These are phyloP conservation scores for Podaxis sp. DNA, from an alignment of 768 basidiomycete species.

Conservation along the genomic window DNA sequence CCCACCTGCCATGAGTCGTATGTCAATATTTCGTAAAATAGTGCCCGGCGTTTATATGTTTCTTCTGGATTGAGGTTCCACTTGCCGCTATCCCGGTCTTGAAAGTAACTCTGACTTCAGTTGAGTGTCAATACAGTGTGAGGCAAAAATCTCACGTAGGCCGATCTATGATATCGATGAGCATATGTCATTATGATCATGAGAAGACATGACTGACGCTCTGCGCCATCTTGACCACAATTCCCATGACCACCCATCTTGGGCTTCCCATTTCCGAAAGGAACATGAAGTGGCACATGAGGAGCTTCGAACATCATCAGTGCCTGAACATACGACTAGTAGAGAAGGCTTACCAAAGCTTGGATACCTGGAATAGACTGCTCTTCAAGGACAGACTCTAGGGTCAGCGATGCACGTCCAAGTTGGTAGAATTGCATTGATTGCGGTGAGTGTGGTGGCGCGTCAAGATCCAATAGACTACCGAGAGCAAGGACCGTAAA, in stretches of 20 bases:
- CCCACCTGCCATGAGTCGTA: constrained; percentile 73
- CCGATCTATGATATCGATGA: constrained; percentile 45
- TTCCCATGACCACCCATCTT: constrained; percentile 70
- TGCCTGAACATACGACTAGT: constrained; percentile 7
- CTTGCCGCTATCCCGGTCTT: constrained; percentile 68
- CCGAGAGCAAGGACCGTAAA: constrained; percentile 69
- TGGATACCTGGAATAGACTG: constrained; percentile 64
- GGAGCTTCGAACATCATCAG: constrained; percentile 38
- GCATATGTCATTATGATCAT: constrained; percentile 23
- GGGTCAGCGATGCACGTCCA: constrained; percentile 54
- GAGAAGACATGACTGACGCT: constrained; percentile 44
- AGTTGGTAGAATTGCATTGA: constrained; percentile 62
- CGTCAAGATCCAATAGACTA: constrained; percentile 57
- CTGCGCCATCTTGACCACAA: constrained; percentile 68
- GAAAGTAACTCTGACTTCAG: constrained; percentile 8
- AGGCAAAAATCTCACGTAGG: constrained; percentile 51
- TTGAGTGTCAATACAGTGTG: constrained; percentile 3
- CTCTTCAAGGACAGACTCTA: constrained; percentile 66
- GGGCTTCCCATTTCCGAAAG: constrained; percentile 53
- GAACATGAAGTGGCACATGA: constrained; percentile 59
- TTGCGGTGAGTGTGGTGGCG: constrained; percentile 51
- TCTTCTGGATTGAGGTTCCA: constrained; percentile 61
- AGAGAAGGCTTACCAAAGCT: constrained; percentile 48
- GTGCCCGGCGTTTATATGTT: constrained; percentile 54
- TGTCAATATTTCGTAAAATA: constrained; percentile 66